Evolutionary conservation across 495 filamentous ascomycete genomes (phyloP).

Genomic region (Geoglossum glabrum): DNA sequence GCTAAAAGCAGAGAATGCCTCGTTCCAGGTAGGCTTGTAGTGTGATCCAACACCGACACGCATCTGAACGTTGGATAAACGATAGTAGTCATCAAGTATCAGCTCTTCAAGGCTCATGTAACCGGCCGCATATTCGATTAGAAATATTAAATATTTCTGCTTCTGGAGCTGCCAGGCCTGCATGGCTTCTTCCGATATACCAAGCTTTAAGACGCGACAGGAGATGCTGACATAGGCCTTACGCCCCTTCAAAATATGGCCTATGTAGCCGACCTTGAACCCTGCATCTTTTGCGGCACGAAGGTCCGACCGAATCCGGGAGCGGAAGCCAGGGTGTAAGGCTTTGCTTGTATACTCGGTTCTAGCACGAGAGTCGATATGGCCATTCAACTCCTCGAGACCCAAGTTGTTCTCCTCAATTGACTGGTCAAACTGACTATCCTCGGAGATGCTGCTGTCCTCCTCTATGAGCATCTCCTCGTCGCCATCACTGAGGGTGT

Average conservation of each 20-base stretch:
- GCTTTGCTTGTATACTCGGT: not conserved
- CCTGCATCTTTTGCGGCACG: conserved; percentile 38
- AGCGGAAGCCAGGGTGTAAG: not conserved
- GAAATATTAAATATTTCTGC: conserved; percentile 52
- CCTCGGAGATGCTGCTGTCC: too few species aligned
- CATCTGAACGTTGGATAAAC: conserved; percentile 11
- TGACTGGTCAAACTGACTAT: not conserved
- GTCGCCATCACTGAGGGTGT: too few species aligned
- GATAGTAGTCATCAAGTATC: not conserved
- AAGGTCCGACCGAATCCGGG: conserved; percentile 42
- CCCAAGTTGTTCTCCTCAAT: not conserved
- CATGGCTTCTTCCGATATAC: conserved; percentile 55
- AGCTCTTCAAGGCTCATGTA: conserved; percentile 32
- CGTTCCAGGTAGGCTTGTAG: conserved; percentile 32
- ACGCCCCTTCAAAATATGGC: conserved; percentile 20
- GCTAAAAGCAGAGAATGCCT: conserved; percentile 34
- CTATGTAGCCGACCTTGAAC: conserved; percentile 51
- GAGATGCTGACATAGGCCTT: conserved; percentile 40
- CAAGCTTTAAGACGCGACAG: conserved; percentile 45
- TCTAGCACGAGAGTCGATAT: conserved; percentile 3
- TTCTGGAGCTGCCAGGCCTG: conserved; percentile 54
- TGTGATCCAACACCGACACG: conserved; percentile 30
- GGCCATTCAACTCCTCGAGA: not conserved
- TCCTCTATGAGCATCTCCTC: too few species aligned
- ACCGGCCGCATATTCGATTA: conserved; percentile 41